Percentiles rank a stretch among this genome's conserved stretches.
Evolutionary conservation across 2,329 filamentous ascomycete genomes (phyloP).

Genomic region (Colletotrichum theobromicola): DNA sequence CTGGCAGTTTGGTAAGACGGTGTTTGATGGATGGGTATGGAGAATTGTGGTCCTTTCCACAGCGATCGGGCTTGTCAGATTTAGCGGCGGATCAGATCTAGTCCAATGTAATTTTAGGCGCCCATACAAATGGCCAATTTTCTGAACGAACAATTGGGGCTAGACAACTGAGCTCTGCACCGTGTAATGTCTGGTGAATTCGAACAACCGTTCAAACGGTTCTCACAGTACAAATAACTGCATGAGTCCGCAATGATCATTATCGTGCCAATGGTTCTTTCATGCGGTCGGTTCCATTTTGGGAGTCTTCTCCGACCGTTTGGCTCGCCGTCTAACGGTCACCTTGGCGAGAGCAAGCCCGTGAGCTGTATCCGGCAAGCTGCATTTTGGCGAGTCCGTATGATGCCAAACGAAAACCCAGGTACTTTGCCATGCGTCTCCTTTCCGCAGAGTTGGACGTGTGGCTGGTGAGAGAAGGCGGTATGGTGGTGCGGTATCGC

Average conservation of each 20-base stretch:
- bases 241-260: too few relatives aligned
- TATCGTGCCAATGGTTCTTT: too few relatives aligned
- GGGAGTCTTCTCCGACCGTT: not conserved
- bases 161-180: not conserved
- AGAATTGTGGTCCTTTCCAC: not conserved
- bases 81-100: constrained; percentile 7
- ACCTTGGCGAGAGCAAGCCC: too few relatives aligned
- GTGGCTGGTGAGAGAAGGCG: not conserved
- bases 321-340: not conserved
- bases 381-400: not conserved
- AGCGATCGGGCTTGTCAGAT: constrained; percentile 4
- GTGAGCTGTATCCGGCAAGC: not conserved
- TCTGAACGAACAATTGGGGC: not conserved
- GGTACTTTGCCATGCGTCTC: not conserved
- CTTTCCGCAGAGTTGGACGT: not conserved
- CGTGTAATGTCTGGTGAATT: not conserved
- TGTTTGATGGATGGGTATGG: not conserved
- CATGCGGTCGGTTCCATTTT: not conserved
- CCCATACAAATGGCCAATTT: not conserved
- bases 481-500: not conserved
- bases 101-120: constrained; percentile 16
- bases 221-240: too few relatives aligned
- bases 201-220: too few relatives aligned
- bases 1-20: not conserved
- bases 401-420: not conserved